Evolutionary conservation across 495 filamentous ascomycete genomes (phyloP).

Genomic region (Cercophora sp.): DNA sequence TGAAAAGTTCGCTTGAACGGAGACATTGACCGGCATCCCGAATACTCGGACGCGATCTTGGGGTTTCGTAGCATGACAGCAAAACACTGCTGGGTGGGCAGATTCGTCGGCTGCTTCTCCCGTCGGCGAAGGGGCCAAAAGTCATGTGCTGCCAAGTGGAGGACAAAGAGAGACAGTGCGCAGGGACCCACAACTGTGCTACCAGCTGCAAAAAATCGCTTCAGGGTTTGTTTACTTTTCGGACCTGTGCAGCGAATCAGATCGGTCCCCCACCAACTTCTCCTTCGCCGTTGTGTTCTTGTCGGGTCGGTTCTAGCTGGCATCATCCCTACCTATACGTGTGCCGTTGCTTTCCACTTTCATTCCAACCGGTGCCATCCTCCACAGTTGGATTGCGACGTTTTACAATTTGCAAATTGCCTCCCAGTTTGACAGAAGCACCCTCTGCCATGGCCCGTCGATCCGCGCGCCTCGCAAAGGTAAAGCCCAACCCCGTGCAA

Average conservation of each 20-base stretch:
- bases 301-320: conserved; percentile 15
- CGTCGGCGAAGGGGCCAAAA: too few species aligned
- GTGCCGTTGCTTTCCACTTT: conserved; percentile 12
- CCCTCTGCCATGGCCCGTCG: conserved; percentile 40
- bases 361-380: conserved; percentile 24
- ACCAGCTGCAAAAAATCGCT: conserved; percentile 2
- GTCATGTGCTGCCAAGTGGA: too few species aligned
- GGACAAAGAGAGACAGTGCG: too few species aligned
- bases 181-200: neutral
- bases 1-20: too few species aligned
- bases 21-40: too few species aligned
- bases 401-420: neutral
- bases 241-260: conserved; percentile 23
- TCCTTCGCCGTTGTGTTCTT: conserved; percentile 14
- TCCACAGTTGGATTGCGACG: neutral
- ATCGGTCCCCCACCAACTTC: conserved; percentile 17
- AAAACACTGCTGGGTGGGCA: too few species aligned
- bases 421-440: neutral
- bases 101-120: too few species aligned
- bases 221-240: conserved; percentile 32
- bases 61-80: too few species aligned
- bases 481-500: conserved; percentile 24
- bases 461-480: conserved; percentile 47
- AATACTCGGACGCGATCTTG: too few species aligned
- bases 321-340: conserved; percentile 25